Percentiles rank a stretch among this genome's conserved stretches.
These are phyloP conservation scores for Blastomyces silverae DNA, from an alignment of 2,329 filamentous ascomycete species.

Conservation along the genomic window DNA sequence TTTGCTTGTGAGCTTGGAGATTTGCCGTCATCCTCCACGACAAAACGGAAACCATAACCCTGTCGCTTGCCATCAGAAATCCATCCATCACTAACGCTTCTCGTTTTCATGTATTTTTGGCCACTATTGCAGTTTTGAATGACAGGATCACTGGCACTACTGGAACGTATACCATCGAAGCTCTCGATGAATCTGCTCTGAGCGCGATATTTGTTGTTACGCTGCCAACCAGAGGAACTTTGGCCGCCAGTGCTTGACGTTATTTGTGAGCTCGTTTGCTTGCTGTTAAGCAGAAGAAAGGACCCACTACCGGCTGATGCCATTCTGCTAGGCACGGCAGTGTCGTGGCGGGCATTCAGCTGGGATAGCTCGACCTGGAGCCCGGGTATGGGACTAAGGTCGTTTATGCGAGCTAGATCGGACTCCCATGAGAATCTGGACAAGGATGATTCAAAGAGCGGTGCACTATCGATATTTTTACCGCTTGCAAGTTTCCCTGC, in stretches of 20 bases:
- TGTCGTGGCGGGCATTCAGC: neutral
- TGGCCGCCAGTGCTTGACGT: neutral
- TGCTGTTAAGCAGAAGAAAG: neutral
- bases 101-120: constrained; percentile 3
- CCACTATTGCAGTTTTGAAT: neutral
- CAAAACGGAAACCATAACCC: constrained; percentile 37
- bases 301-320: neutral
- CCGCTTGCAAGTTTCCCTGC: neutral
- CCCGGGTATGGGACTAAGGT: neutral
- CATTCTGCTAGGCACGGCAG: neutral
- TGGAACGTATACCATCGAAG: constrained; percentile 23
- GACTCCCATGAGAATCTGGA: neutral
- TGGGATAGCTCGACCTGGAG: neutral
- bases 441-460: neutral
- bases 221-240: neutral
- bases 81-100: constrained; percentile 35
- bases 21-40: constrained; percentile 23
- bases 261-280: neutral
- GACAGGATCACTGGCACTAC: neutral
- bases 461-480: neutral
- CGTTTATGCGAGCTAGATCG: neutral
- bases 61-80: constrained; percentile 37
- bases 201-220: constrained; percentile 5
- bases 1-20: constrained; percentile 8
- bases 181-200: constrained; percentile 34